phyloP scores from a whole-genome alignment of 345 rosid genomes.

The Balakata baccata region DNA sequence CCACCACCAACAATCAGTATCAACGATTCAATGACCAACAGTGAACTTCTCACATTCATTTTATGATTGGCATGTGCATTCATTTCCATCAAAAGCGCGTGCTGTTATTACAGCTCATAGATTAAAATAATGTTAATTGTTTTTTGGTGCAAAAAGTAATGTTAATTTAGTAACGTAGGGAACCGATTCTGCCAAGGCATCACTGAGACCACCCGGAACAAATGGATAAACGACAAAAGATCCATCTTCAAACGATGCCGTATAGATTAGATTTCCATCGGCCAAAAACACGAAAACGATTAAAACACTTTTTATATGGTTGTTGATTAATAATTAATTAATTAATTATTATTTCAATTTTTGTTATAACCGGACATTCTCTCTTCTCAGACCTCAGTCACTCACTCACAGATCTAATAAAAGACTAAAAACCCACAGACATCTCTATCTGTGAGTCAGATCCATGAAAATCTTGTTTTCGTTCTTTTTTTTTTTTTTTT shows the following conservation, averaged over 20 bases:
- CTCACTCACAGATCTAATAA: slow-evolving; percentile 14
- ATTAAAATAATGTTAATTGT: too few species aligned
- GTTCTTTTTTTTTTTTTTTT: too few species aligned
- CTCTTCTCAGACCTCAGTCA: not conserved
- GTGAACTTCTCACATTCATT: not conserved
- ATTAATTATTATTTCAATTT: not conserved
- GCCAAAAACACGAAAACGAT: too few species aligned
- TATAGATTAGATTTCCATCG: not conserved
- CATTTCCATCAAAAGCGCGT: not conserved
- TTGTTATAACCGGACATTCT: slow-evolving; percentile 8
- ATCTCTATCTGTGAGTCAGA: not conserved
- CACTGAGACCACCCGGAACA: slow-evolving; percentile 17
- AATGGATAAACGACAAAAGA: slow-evolving; percentile 11
- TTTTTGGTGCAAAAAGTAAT: too few species aligned
- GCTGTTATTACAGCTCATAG: too few species aligned
- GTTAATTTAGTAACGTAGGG: not conserved
- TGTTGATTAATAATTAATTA: too few species aligned
- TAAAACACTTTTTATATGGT: too few species aligned
- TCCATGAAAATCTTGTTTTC: not conserved
- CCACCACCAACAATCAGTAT: not conserved
- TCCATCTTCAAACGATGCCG: slow-evolving; percentile 17
- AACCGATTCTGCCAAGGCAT: slow-evolving; percentile 14
- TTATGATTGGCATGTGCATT: not conserved
- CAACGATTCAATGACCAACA: not conserved
- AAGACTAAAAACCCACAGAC: not conserved